Conservation (phyloP, 768 basidiomycete genomes). For the Epithele typhae region DNA sequence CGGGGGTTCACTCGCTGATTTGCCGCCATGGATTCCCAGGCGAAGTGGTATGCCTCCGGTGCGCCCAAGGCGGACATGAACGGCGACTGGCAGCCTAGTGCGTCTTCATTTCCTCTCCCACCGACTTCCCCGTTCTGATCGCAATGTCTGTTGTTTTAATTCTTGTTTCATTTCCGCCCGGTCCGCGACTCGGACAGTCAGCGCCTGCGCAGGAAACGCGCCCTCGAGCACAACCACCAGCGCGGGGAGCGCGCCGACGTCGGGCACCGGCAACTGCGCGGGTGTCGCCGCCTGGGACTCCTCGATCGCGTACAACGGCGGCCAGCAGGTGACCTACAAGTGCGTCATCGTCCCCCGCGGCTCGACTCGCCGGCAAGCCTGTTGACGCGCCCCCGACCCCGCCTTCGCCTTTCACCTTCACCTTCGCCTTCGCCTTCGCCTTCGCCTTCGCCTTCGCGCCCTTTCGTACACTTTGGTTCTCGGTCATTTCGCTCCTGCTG, state of each 20-base stretch:
- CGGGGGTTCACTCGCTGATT: neutral
- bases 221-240: slow-evolving; percentile 15
- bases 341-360: slow-evolving; percentile 26
- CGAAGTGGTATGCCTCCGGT: slow-evolving; percentile 53
- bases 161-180: too few species aligned
- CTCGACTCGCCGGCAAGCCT: slow-evolving; percentile 9
- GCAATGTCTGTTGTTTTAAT: too few species aligned
- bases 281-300: slow-evolving; percentile 51
- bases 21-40: slow-evolving; percentile 32
- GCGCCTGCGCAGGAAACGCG: slow-evolving; percentile 43
- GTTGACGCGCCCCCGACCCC: slow-evolving; percentile 7
- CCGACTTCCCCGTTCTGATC: too few species aligned
- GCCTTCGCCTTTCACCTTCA: too few species aligned
- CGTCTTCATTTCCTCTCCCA: slow-evolving; percentile 17
- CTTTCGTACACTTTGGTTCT: too few species aligned
- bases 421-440: too few species aligned
- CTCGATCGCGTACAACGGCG: slow-evolving; percentile 44
- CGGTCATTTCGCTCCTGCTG: too few species aligned
- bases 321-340: slow-evolving; percentile 48
- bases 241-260: slow-evolving; percentile 16
- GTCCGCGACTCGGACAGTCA: slow-evolving; percentile 33
- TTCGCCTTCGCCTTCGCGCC: too few species aligned
- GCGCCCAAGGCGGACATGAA: slow-evolving; percentile 44
- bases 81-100: slow-evolving; percentile 65
- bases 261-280: slow-evolving; percentile 38